Evolutionary conservation across 2,329 filamentous ascomycete species (phyloP).

Genomic region (Epichloe uncinata): DNA sequence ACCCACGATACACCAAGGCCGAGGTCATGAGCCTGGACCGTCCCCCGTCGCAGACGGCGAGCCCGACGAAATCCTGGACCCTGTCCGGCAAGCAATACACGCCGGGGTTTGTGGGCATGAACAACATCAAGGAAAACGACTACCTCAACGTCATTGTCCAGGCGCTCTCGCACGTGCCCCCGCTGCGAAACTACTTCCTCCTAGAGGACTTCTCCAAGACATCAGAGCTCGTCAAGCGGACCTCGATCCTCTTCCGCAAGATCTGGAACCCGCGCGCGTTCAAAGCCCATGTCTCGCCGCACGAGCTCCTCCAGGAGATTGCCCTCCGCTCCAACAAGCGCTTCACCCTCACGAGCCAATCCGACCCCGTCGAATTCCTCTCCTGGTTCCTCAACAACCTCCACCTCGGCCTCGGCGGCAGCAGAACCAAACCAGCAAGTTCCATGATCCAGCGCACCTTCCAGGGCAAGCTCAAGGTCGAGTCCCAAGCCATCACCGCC

Average conservation of each 20-base stretch:
- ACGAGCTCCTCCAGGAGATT: conserved; percentile 93
- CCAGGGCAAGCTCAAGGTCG: conserved; percentile 82
- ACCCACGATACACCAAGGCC: conserved; percentile 68
- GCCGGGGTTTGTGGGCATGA: conserved; percentile 95
- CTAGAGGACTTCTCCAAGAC: conserved; percentile 64
- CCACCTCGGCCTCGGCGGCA: conserved; percentile 81
- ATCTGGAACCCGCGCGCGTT: conserved; percentile 97
- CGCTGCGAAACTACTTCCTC: conserved; percentile 83
- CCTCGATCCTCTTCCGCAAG: conserved; percentile 83
- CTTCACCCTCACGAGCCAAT: conserved; percentile 81
- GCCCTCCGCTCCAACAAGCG: conserved; percentile 81
- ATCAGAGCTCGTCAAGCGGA: conserved; percentile 73
- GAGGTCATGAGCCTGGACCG: conserved; percentile 74
- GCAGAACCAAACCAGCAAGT: conserved; percentile 69
- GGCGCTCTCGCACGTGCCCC: conserved; percentile 76
- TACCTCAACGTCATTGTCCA: conserved; percentile 95
- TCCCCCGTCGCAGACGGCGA: neutral
- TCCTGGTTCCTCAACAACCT: conserved; percentile 97
- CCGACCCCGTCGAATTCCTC: conserved; percentile 90
- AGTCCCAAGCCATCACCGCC: conserved; percentile 86
- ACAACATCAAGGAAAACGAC: conserved; percentile 99
- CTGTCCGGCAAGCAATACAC: conserved; percentile 74
- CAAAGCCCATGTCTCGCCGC: conserved; percentile 90
- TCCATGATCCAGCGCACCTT: conserved; percentile 88
- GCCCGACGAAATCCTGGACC: conserved; percentile 31